Evolutionary conservation across 805 yeast species (phyloP), one percentile per base, ranked within the genome.

Genomic region (Candida hispaniensis): DNA sequence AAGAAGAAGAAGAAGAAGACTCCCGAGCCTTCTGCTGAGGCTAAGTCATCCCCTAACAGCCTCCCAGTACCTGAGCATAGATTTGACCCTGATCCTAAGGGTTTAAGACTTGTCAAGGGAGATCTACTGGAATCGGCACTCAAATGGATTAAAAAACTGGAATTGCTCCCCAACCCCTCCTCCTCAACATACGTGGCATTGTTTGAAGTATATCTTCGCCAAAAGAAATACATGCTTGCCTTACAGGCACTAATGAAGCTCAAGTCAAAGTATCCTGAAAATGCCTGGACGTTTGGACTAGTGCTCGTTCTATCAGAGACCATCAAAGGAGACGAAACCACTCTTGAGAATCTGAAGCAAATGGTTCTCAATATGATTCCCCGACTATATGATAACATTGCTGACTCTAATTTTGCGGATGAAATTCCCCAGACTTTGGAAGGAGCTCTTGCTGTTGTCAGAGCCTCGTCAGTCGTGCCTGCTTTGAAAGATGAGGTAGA

Each of bases 191-290:
- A 23, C 4, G 36, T 32, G 2, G 16, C 7, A 21, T 28, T 23
- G 36, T 15, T 23, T 47, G 56, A 56, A 23, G 46, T 69, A 9
- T 64, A 66, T 44, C 49, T 62, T 34, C 44, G 55, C 2, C 67
- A 66, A 41, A 59, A 61, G 30, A 69, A 70, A 52, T 69, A 67
- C 44, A 64, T 69, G 18, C 57, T 71, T 44, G 73, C 75, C 5
- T 52, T 65, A 30, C 74, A 66, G 47, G 64, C 71, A 1, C 48
- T 69, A 38, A 62, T 61, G 39, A 64, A 56, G 46, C 28, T 32
- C 23, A 17, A 23, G 22, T 65, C 69, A 51, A 59, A 57, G 43
- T 55, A 55, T 30, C 47, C 59, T 15, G 60, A 58, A 21, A 65
- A 61, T 4, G 52, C 54, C 5, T 48, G 17, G 45, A 49, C 47